Percentiles rank a stretch among this genome's conserved stretches.
These are phyloP conservation scores for Lasiodiplodia gonubiensis DNA, from an alignment of 2,329 filamentous ascomycete species.

Conservation along the genomic window DNA sequence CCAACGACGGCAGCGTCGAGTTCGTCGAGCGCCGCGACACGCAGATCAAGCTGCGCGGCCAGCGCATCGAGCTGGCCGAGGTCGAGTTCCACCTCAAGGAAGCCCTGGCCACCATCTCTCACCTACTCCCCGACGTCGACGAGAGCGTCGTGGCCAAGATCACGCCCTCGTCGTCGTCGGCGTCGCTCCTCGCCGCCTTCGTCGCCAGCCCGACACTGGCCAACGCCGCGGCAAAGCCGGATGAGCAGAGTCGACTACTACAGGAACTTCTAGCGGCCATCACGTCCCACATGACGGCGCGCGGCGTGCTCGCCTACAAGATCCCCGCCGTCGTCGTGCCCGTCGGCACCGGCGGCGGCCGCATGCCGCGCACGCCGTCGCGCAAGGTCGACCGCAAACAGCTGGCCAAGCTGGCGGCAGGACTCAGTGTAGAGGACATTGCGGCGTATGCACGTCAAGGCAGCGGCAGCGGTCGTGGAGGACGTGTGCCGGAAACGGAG, in stretches of 20 bases:
- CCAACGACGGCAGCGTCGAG: conserved; percentile 75
- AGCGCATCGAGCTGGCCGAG: conserved; percentile 78
- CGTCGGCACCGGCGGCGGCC: no score
- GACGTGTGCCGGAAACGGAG: not conserved
- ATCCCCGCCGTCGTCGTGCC: conserved; percentile 76
- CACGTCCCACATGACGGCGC: conserved; percentile 51
- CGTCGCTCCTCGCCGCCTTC: no score
- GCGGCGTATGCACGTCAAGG: not conserved
- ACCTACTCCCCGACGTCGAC: conserved; percentile 36
- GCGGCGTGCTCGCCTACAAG: conserved; percentile 75
- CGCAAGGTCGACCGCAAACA: conserved; percentile 72
- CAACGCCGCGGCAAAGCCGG: no score
- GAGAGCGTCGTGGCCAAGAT: not conserved
- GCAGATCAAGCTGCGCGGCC: conserved; percentile 81
- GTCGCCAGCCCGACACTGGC: no score
- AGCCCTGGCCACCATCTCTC: conserved; percentile 59
- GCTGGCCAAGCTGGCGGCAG: conserved; percentile 46
- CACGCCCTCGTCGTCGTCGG: no score
- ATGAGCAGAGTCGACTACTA: conserved; percentile 19
- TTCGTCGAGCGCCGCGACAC: conserved; percentile 77
- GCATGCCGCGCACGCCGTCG: conserved; percentile 73
- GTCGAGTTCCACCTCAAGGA: conserved; percentile 69
- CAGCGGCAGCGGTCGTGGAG: not conserved
- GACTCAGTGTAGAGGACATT: not conserved
- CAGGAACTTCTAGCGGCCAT: conserved; percentile 56